phyloP scores from a whole-genome alignment of 2,329 filamentous ascomycete genomes.

The Penicillium sp. region DNA sequence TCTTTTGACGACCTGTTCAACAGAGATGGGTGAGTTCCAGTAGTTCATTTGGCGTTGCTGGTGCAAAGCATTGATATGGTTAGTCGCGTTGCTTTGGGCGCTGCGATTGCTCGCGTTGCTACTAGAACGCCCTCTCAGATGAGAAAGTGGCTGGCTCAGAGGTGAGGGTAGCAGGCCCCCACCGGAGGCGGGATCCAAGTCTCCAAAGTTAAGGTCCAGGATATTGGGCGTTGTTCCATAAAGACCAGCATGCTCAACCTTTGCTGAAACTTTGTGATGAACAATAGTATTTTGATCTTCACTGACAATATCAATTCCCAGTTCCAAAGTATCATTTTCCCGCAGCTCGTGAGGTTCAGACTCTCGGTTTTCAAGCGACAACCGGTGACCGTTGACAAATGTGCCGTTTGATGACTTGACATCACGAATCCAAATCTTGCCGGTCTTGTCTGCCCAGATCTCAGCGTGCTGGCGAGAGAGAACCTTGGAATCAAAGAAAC shows the following conservation, averaged over 20 bases:
- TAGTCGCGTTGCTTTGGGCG: slow-evolving; percentile 59
- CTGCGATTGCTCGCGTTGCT: slow-evolving; percentile 67
- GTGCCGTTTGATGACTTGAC: slow-evolving; percentile 99
- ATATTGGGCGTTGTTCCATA: slow-evolving; percentile 72
- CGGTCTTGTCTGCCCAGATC: slow-evolving; percentile 82
- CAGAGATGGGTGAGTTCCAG: slow-evolving; percentile 85
- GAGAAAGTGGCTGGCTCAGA: slow-evolving; percentile 64
- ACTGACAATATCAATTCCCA: slow-evolving; percentile 97
- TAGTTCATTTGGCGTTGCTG: slow-evolving; percentile 79
- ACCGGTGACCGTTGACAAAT: slow-evolving; percentile 88
- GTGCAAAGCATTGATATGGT: slow-evolving; percentile 61
- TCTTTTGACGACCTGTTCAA: slow-evolving; percentile 91
- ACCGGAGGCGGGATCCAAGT: slow-evolving; percentile 78
- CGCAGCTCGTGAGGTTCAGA: slow-evolving; percentile 93
- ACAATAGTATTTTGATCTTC: slow-evolving; percentile 98
- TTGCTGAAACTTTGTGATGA: slow-evolving; percentile 96
- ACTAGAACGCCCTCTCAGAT: slow-evolving; percentile 70
- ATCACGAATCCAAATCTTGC: slow-evolving; percentile 94
- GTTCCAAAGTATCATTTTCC: slow-evolving; percentile 86
- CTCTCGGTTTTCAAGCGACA: slow-evolving; percentile 93
- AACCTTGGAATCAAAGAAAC: slow-evolving; percentile 98
- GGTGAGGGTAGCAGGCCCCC: slow-evolving; percentile 71
- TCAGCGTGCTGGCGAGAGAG: slow-evolving; percentile 95
- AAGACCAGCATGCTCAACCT: slow-evolving; percentile 92
- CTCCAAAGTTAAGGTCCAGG: slow-evolving; percentile 87